Evolutionary conservation across 2,329 filamentous ascomycete species (phyloP), one percentile per base, ranked within the genome.

Genomic region (Drechmeria coniospora): DNA sequence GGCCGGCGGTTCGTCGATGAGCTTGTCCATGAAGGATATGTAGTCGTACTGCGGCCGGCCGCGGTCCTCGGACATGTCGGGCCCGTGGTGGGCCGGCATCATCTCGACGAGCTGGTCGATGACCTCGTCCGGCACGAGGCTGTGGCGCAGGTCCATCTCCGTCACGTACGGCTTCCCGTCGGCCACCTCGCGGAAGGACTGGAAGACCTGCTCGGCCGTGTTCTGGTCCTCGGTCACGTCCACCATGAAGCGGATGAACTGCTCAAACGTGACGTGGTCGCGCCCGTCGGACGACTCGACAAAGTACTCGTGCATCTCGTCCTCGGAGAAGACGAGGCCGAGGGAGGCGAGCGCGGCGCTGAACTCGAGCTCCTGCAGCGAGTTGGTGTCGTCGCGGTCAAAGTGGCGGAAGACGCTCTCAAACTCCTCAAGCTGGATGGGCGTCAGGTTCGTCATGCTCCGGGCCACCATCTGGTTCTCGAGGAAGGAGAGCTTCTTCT

Each of bases 191-290:
- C 77, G 74, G 70, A 98, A 98, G 37, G 80, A 92, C 57, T 98
- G 87, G 61, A 90, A 95, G 5, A 98, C 90, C 53, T 98, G 90
- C 55, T 95, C 90, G 9, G 90, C 90, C 4, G 86, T 94, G 52
- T 98, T 94, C 57, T 98, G 90, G 49, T 98, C 90, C 56, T 98
- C 90, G 9, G 90, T 98, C 27, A 94, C 90, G 42, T 92, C 83
- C 26, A 98, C 90, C 90, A 98, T 98, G 65, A 98, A 98, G 21
- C 82, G 76, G 50, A 98, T 98, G 49, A 98, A 98, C 54, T 95
- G 87, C 59, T 98, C 90, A 48, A 98, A 98, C 4, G 81, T 90
- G 28, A 98, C 90, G 38, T 79, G 71, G 51, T 76, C 79, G 38
- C 63, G 69, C 20, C 74, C 83, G 21, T 70, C 73, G 36, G 81